A percentile compares a stretch with the other conserved stretches of the same genome.
These are phyloP conservation scores for Pichia ethanolica DNA, from an alignment of 805 yeast genomes.

Conservation along the genomic window DNA sequence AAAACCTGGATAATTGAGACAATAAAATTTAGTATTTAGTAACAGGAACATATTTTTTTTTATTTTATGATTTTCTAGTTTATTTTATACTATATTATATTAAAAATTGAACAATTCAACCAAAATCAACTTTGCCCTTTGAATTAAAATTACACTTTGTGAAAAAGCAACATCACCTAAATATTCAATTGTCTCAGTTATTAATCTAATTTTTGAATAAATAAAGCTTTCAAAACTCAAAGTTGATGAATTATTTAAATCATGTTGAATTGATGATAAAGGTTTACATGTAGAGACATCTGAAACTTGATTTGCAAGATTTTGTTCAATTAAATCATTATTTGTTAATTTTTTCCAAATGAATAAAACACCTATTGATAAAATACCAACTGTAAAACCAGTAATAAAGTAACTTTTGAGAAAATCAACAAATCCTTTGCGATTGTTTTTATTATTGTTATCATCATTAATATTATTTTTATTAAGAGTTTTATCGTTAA, in stretches of 20 bases:
- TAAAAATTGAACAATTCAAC: slow-evolving; percentile 5
- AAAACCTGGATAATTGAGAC: too few species aligned
- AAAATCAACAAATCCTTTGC: slow-evolving; percentile 8
- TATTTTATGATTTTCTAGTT: too few species aligned
- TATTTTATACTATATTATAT: too few species aligned
- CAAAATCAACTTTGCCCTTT: slow-evolving; percentile 11
- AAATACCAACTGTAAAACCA: slow-evolving; percentile 25
- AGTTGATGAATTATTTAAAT: background rate
- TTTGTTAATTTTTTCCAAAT: slow-evolving; percentile 19
- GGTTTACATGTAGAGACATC: too few species aligned
- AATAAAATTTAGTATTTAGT: too few species aligned
- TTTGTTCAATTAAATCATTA: background rate
- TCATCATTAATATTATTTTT: background rate
- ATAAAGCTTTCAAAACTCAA: slow-evolving; percentile 2
- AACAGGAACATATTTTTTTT: too few species aligned
- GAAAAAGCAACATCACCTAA: slow-evolving; percentile 4
- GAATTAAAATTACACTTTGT: slow-evolving; percentile 4
- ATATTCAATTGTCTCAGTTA: slow-evolving; percentile 3
- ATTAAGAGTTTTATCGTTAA: background rate
- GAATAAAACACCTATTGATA: slow-evolving; percentile 24
- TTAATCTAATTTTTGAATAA: slow-evolving; percentile 4
- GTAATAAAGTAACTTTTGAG: slow-evolving; percentile 11
- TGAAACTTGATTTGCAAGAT: too few species aligned
- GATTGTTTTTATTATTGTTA: background rate
- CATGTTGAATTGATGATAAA: too few species aligned